A percentile compares a stretch with the other conserved stretches of the same genome.
These are phyloP conservation scores for Chrysoporthe deuterocubensis DNA, from an alignment of 2,329 filamentous ascomycete species.

Conservation along the genomic window DNA sequence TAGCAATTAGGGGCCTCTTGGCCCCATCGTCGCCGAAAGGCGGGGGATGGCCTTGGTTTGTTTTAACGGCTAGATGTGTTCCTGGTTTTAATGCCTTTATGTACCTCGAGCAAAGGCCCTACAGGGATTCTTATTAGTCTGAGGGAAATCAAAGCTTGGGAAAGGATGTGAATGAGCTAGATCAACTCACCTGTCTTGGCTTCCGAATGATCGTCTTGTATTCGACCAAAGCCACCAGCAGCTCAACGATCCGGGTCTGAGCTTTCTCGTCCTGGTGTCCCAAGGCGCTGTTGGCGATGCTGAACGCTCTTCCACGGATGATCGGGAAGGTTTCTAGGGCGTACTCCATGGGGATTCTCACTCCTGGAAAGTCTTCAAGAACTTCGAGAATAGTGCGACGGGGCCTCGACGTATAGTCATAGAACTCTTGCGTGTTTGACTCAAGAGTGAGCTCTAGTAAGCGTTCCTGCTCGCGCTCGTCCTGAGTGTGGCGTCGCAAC, in stretches of 20 bases:
- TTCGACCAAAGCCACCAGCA: constrained; percentile 86
- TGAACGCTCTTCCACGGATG: constrained; percentile 90
- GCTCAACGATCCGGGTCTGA: constrained; percentile 54
- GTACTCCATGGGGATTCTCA: constrained; percentile 78
- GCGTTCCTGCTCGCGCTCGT: constrained; percentile 76
- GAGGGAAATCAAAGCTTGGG: not conserved
- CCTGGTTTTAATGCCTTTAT: constrained; percentile 66
- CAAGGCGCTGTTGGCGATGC: constrained; percentile 74
- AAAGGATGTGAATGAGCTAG: not conserved
- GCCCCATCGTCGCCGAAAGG: constrained; percentile 45
- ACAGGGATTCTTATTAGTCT: not conserved
- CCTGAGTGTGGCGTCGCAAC: constrained; percentile 74
- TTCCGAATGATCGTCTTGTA: constrained; percentile 87
- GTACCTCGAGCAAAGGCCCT: constrained; percentile 87
- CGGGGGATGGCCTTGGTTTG: constrained; percentile 54
- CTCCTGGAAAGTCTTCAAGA: constrained; percentile 83
- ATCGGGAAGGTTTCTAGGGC: constrained; percentile 75
- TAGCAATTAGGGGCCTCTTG: constrained; percentile 68
- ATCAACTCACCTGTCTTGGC: constrained; percentile 59
- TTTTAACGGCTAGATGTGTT: constrained; percentile 64
- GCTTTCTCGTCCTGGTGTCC: constrained; percentile 8
- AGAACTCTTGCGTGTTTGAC: constrained; percentile 85
- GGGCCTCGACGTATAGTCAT: constrained; percentile 91
- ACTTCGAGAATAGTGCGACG: constrained; percentile 91
- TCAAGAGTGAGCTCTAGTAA: constrained; percentile 82